phyloP scores from a whole-genome alignment of 495 filamentous ascomycete genomes.

The Sordaria brevicollis region DNA sequence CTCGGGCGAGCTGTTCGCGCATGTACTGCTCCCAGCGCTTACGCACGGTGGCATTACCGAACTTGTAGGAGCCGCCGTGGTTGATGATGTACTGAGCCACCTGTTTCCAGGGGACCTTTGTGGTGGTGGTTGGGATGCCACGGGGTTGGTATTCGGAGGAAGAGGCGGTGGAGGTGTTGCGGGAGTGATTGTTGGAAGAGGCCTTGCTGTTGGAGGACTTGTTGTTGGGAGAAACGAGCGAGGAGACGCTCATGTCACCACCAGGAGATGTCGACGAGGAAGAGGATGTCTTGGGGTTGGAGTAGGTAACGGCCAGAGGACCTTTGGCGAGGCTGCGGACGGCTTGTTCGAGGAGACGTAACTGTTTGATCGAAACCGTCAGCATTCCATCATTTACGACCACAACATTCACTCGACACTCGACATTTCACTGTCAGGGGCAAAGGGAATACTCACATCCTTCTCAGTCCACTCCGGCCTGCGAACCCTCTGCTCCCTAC shows the following conservation, averaged over 20 bases:
- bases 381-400: background rate
- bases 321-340: slow-evolving; percentile 28
- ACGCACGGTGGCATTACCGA: slow-evolving; percentile 79
- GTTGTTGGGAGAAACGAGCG: background rate
- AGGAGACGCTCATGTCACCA: background rate
- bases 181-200: background rate
- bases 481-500: slow-evolving; percentile 59
- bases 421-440: background rate
- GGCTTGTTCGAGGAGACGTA: slow-evolving; percentile 37
- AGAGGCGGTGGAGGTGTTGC: background rate
- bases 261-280: background rate
- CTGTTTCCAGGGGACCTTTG: slow-evolving; percentile 72
- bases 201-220: background rate
- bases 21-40: slow-evolving; percentile 62
- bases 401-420: too few relatives aligned
- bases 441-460: slow-evolving; percentile 54
- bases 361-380: slow-evolving; percentile 19
- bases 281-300: background rate
- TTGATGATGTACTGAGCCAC: slow-evolving; percentile 61
- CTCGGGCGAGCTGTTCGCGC: slow-evolving; percentile 5
- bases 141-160: background rate
- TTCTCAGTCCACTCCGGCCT: slow-evolving; percentile 66
- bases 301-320: background rate
- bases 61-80: slow-evolving; percentile 70
- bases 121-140: background rate